Evolutionary conservation across 2,329 filamentous ascomycete genomes (phyloP).

Genomic region (Penicillium freii): DNA sequence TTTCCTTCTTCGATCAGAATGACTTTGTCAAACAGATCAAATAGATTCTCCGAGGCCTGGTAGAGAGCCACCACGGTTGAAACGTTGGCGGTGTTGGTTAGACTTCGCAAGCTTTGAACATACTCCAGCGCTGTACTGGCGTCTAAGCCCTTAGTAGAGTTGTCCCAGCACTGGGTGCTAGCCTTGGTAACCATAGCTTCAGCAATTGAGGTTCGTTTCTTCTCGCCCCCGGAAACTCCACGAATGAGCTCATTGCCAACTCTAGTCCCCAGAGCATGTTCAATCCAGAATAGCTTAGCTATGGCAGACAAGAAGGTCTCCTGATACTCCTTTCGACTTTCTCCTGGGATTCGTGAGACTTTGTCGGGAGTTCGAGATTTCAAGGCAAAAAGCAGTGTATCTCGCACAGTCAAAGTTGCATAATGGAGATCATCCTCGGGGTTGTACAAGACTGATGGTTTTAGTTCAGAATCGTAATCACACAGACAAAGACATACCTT

Average conservation of each 20-base stretch:
- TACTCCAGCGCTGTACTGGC: conserved; percentile 72
- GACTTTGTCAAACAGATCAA: conserved; percentile 65
- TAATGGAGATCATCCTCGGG: conserved; percentile 77
- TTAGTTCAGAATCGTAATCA: conserved; percentile 8
- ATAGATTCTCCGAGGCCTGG: conserved; percentile 58
- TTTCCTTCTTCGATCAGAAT: conserved; percentile 66
- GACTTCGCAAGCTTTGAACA: conserved; percentile 62
- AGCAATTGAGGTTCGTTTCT: conserved; percentile 78
- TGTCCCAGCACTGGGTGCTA: conserved; percentile 72
- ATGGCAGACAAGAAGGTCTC: conserved; percentile 64
- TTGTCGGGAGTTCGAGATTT: conserved; percentile 66
- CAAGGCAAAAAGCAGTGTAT: conserved; percentile 72
- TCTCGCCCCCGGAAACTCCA: conserved; percentile 68
- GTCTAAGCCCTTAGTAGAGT: conserved; percentile 71
- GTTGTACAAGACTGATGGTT: conserved; percentile 64
- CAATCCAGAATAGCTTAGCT: conserved; percentile 69
- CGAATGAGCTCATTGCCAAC: conserved; percentile 73
- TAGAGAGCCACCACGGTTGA: conserved; percentile 69
- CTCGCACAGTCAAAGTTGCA: conserved; percentile 70
- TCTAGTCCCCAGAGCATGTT: conserved; percentile 69
- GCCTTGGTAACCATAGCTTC: conserved; percentile 70
- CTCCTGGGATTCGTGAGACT: conserved; percentile 58
- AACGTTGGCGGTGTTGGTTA: conserved; percentile 62
- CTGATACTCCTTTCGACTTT: conserved; percentile 60
- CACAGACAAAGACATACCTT: conserved; percentile 28